phyloP scores from a whole-genome alignment of 768 basidiomycete species.

The Cystobasidiopsis lactophilus region DNA sequence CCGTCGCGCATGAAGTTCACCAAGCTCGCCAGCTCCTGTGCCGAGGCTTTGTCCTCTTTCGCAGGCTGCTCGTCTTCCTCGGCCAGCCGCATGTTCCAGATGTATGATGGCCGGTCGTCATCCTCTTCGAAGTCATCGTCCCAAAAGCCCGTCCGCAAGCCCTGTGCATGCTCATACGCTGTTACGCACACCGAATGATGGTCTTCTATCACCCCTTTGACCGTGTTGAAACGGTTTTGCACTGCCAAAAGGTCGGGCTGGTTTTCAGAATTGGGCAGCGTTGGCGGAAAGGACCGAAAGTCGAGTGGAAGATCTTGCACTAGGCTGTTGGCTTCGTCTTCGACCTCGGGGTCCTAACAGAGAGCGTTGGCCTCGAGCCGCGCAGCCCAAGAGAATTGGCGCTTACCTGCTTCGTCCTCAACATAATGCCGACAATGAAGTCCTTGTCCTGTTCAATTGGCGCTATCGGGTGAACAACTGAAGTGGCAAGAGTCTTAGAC shows the following conservation, averaged over 20 bases:
- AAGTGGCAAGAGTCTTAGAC: slow-evolving; percentile 4
- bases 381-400: background rate
- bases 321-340: background rate
- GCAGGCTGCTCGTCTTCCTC: background rate
- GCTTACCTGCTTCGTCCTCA: slow-evolving; percentile 10
- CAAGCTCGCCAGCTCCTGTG: background rate
- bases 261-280: slow-evolving; percentile 3
- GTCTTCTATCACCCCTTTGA: background rate
- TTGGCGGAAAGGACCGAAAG: background rate
- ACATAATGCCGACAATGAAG: slow-evolving; percentile 6
- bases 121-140: slow-evolving; percentile 7
- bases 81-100: background rate
- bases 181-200: slow-evolving; percentile 3
- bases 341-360: slow-evolving; percentile 7
- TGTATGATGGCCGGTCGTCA: background rate
- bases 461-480: slow-evolving; percentile 5
- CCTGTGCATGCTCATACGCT: background rate
- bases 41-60: background rate
- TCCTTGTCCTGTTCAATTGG: slow-evolving; percentile 7
- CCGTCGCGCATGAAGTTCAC: slow-evolving; percentile 8
- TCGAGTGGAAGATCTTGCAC: background rate
- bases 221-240: background rate
- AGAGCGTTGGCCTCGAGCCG: background rate
- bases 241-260: slow-evolving; percentile 6
- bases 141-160: background rate